Base-by-base conservation (phyloP, 768 basidiomycete species). In the Xerocomellus intermedius region DNA sequence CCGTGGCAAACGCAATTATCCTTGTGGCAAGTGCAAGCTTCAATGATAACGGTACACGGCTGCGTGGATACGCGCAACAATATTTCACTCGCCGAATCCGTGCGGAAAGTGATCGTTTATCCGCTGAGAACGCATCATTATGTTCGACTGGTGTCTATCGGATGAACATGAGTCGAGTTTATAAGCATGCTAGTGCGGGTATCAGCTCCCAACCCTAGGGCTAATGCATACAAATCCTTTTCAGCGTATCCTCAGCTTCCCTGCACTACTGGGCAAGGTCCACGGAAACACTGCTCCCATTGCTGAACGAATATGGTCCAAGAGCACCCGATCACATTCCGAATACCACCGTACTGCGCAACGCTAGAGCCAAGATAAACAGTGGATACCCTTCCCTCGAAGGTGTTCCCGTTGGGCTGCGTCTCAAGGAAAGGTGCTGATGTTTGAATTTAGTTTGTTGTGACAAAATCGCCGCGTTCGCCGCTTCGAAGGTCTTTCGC, bases 331-430 rank as follows among this genome's bases (percentile, higher is more conserved):
- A 50, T 44, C 51, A 54, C 21, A 19, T 32, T 38, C 48, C 46
- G 4, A 39, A 26, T 5, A 30, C 42, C 7, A 35, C 50, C 26
- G 21, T 59, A 17, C 39, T 36, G 8, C 56, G 44, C 1, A 50
- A 55, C 16, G 53, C 42, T 19, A 49, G 53, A 35, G 30, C 58
- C 21, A 58, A 48, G 42, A 36, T 58, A 43, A 50, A 44, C 33
- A 44, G 26, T 8, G 50, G 42, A 26, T 51, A 30, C n/a, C n/a
- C n/a, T n/a, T n/a, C 21, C 55, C 52, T 55, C 41, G 26, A 45
- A 21, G n/a, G 6, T 19, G 24, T 48, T 33, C 41, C 22, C 4
- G 35, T 59, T 22, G 48, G 53, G 5, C 12, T 55, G 19, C 44
- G 51, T 6, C 26, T 26, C 26, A 26, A 26, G 26, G 26, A 6